Base-by-base conservation (phyloP, 106 monocot genomes). In the Acorus calamus region DNA sequence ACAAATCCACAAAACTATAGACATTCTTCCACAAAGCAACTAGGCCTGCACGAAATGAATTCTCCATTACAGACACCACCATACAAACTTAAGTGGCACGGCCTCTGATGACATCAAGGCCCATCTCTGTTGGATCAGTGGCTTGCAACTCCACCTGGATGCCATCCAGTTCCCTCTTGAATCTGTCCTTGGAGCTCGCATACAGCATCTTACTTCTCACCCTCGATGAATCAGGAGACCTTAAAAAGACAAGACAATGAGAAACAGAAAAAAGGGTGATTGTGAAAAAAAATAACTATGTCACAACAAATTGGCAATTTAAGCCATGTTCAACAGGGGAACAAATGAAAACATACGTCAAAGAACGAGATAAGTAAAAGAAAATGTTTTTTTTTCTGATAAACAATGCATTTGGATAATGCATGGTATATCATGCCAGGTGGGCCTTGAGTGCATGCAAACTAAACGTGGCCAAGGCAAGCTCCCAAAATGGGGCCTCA, bases 91-190 rank as follows among this genome's bases (percentile, higher is more conserved):
- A 71, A 49, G 11, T 55, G 45, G 71, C 71, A 47, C 71, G 71
- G 46, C 71, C 62, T 62, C 71, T 52, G 11, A 71, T 69, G 60
- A 69, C 69, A 69, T 69, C 69, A 11, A 69, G 59, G 52, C 69
- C 69, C 69, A 69, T 69, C 12, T 69, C 69, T 13, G 69, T 69
- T 44, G 69, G 69, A 61, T 69, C 69, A 61, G 69, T 69, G 12
- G 69, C 68, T 50, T 68, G 68, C 49, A 68, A 49, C 42, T 68
- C 68, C 45, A 68, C 68, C 68, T 68, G 68, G 28, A 68, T 68
- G 11, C 68, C 68, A 68, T 68, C 68, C 49, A 68, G 43, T 59
- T 68, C 69, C 63, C 28, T 28, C 28, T 28, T 28, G 28, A 28
- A 28, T 28, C 28, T 28, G 28, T 28, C 28, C 28, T 28, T 28